A percentile compares a stretch with the other conserved stretches of the same genome.
Evolutionary conservation across 2,329 filamentous ascomycete genomes (phyloP).

Genomic region (Cercospora janseana): DNA sequence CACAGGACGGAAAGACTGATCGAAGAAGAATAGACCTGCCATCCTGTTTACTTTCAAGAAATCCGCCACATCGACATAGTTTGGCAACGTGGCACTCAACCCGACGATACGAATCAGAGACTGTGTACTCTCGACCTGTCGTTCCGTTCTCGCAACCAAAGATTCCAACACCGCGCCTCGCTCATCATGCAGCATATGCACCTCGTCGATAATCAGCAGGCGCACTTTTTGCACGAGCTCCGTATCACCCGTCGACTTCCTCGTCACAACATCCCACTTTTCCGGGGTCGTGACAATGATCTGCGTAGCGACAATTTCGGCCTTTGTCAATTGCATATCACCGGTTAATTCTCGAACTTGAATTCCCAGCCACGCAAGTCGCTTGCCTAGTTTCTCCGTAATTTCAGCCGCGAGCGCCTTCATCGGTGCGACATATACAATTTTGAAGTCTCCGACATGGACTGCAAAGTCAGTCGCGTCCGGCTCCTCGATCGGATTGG

Average conservation of each 20-base stretch:
- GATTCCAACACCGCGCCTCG: conserved; percentile 94
- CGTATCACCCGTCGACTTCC: conserved; percentile 95
- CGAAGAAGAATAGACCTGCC: conserved; percentile 94
- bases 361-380: conserved; percentile 89
- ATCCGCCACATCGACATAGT: conserved; percentile 94
- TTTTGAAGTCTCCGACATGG: conserved; percentile 88
- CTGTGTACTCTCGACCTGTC: conserved; percentile 97
- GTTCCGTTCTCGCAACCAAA: conserved; percentile 87
- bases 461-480: conserved; percentile 76
- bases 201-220: conserved; percentile 94
- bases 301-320: conserved; percentile 92
- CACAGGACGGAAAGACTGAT: conserved; percentile 90
- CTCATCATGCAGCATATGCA: conserved; percentile 99
- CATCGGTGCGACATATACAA: conserved; percentile 98
- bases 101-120: conserved; percentile 95
- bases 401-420: conserved; percentile 96
- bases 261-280: conserved; percentile 98
- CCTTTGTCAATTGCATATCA: conserved; percentile 97
- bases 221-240: conserved; percentile 97
- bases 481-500: conserved; percentile 73
- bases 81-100: conserved; percentile 90
- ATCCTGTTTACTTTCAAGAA: conserved; percentile 94
- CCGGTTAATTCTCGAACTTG: conserved; percentile 91
- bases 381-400: conserved; percentile 87
- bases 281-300: conserved; percentile 98